Percentiles rank a stretch among this genome's conserved stretches.
Evolutionary conservation across 306 rosid genomes (phyloP).

Genomic region (Inga laurina): DNA sequence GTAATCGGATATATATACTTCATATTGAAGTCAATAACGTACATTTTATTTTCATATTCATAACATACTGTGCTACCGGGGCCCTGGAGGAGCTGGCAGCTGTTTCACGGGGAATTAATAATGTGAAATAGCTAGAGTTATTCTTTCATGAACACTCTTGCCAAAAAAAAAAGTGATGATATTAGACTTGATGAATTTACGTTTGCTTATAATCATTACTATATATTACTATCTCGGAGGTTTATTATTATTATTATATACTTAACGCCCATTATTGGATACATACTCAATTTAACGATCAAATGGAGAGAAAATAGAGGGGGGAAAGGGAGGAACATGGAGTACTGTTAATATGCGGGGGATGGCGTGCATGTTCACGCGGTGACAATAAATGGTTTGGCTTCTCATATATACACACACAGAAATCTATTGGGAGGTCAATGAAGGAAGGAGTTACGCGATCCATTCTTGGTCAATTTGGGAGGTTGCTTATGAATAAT

Average conservation of each 20-base stretch:
- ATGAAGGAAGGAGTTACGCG: conserved; percentile 24
- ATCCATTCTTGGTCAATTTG: conserved; percentile 21
- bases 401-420: neutral
- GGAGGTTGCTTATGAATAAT: neutral
- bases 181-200: neutral
- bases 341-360: no score
- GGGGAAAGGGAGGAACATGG: no score
- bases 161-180: neutral
- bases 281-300: no score
- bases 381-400: neutral
- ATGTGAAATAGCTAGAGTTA: neutral
- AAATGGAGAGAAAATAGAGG: no score
- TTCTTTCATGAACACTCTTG: neutral
- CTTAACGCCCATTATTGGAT: no score
- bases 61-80: neutral
- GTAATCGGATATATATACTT: neutral
- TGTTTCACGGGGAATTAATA: neutral
- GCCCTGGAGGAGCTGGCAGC: neutral
- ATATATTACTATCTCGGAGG: no score
- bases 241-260: no score
- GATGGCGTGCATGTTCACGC: neutral
- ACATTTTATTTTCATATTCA: neutral
- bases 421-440: conserved; percentile 21
- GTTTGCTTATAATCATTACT: neutral
- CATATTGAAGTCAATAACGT: neutral